Conservation (phyloP, 345 rosid genomes). For the Triadica sebifera region DNA sequence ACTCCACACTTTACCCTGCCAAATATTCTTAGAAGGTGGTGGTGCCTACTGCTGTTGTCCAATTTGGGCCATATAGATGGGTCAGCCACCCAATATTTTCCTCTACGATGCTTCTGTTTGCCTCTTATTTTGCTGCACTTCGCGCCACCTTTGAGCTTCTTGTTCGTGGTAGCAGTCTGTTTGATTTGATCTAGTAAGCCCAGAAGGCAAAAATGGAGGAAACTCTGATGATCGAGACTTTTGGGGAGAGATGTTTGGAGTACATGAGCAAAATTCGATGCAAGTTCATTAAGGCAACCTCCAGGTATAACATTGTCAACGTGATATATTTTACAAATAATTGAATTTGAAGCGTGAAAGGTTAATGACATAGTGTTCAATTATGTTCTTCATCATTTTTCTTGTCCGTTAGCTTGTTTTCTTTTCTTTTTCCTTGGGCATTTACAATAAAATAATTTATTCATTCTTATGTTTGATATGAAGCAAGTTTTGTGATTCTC, state of each 20-base stretch:
- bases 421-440: not conserved
- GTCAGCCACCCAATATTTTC: constrained; percentile 76
- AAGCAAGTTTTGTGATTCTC: not conserved
- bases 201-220: constrained; percentile 77
- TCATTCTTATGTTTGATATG: constrained; percentile 12
- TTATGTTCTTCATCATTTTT: not conserved
- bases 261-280: constrained; percentile 68
- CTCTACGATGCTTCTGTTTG: constrained; percentile 69
- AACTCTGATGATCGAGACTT: constrained; percentile 66
- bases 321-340: constrained; percentile 22
- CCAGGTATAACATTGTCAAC: constrained; percentile 37
- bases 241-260: constrained; percentile 59
- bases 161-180: constrained; percentile 61
- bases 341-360: constrained; percentile 9
- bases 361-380: not conserved
- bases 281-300: constrained; percentile 55
- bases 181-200: constrained; percentile 59
- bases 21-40: constrained; percentile 80
- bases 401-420: not conserved
- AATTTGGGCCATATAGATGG: constrained; percentile 89
- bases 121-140: constrained; percentile 56
- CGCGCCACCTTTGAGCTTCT: constrained; percentile 71
- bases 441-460: not conserved
- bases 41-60: constrained; percentile 78
- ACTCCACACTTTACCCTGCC: constrained; percentile 74